A percentile compares a stretch with the other conserved stretches of the same genome.
Evolutionary conservation across 129 eudicot genomes (phyloP).

Genomic region (Logfia minima): DNA sequence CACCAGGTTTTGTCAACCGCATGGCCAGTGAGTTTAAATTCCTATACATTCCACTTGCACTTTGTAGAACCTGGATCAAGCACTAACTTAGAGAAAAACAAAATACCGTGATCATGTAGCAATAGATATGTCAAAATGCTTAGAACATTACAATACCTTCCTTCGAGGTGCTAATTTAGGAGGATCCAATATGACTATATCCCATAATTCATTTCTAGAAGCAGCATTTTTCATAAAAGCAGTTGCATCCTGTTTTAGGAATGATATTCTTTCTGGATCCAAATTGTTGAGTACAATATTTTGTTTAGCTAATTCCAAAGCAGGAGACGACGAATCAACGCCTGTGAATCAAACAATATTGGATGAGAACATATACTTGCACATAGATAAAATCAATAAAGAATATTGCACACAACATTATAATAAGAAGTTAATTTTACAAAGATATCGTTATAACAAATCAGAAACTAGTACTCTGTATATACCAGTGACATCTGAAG

Average conservation of each 20-base stretch:
- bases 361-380: conserved; percentile 14
- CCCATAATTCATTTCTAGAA: conserved; percentile 74
- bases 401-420: neutral
- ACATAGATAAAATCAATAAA: neutral
- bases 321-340: conserved; percentile 83
- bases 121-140: neutral
- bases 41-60: conserved; percentile 92
- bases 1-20: conserved; percentile 78
- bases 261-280: conserved; percentile 59
- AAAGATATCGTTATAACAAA: neutral
- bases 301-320: conserved; percentile 77
- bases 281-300: conserved; percentile 67
- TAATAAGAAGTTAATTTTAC: neutral
- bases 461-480: neutral
- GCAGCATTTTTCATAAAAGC: conserved; percentile 63
- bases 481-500: conserved; percentile 78
- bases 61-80: conserved; percentile 72
- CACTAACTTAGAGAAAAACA: conserved; percentile 14
- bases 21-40: conserved; percentile 84
- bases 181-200: conserved; percentile 80
- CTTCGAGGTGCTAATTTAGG: conserved; percentile 89
- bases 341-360: conserved; percentile 44
- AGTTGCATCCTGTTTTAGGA: conserved; percentile 59
- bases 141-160: conserved; percentile 49
- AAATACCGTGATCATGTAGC: neutral